A percentile compares a stretch with the other conserved stretches of the same genome.
Conservation (phyloP, 306 rosid genomes). For the Quercus rubra region DNA sequence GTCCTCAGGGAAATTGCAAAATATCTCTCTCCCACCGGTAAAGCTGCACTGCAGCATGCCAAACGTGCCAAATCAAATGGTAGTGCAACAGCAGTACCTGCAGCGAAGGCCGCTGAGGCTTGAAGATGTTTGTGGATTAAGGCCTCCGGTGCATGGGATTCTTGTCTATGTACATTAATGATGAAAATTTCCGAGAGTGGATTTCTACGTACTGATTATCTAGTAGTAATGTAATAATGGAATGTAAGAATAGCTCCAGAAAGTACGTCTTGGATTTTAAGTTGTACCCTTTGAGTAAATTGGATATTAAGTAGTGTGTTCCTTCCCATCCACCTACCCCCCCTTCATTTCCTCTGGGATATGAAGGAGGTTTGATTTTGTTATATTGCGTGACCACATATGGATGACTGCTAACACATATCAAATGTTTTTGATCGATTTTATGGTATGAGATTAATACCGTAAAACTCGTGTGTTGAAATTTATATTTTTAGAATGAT, state of each 20-base stretch:
- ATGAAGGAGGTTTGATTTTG: not conserved
- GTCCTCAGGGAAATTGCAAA: slow-evolving; percentile 77
- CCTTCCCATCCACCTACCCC: too few relatives aligned
- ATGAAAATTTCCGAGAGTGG: not conserved
- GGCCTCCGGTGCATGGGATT: too few relatives aligned
- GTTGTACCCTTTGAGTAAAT: not conserved
- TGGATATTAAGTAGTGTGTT: not conserved
- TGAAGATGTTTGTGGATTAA: slow-evolving; percentile 17
- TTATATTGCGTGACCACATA: not conserved
- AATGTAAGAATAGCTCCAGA: not conserved
- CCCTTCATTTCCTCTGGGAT: not conserved
- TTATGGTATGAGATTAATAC: not conserved
- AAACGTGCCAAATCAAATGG: slow-evolving; percentile 40
- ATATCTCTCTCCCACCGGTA: slow-evolving; percentile 97
- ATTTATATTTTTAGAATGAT: too few relatives aligned
- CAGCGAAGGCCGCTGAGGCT: slow-evolving; percentile 34
- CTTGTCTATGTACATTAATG: slow-evolving; percentile 6
- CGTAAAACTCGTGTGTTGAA: too few relatives aligned
- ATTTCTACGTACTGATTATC: not conserved
- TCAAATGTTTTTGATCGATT: not conserved
- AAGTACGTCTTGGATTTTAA: too few relatives aligned
- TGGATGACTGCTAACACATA: not conserved
- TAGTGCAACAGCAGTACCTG: slow-evolving; percentile 21
- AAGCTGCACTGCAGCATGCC: slow-evolving; percentile 98
- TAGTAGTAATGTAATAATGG: not conserved